Conservation (phyloP, 2,329 filamentous ascomycete species). For the Colletotrichum chrysophilum region DNA sequence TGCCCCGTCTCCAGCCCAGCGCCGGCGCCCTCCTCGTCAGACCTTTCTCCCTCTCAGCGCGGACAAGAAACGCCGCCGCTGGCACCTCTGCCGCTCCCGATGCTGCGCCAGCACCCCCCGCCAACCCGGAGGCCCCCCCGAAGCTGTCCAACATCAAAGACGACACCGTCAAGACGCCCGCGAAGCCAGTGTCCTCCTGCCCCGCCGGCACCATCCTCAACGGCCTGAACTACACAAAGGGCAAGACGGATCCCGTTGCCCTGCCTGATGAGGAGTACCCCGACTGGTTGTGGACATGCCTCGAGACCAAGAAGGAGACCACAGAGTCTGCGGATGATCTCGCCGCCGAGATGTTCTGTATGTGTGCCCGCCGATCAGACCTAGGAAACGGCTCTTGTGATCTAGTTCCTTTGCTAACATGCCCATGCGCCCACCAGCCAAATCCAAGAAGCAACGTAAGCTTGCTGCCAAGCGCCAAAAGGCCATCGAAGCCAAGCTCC, state of each 20-base stretch:
- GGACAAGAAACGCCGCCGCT: slow-evolving; percentile 12
- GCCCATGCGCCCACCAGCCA: slow-evolving; percentile 55
- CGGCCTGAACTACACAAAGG: slow-evolving; percentile 81
- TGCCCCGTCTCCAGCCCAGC: slow-evolving; percentile 28
- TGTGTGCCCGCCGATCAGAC: slow-evolving; percentile 35
- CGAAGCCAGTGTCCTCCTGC: slow-evolving; percentile 54
- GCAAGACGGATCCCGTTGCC: slow-evolving; percentile 74
- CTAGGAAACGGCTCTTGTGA: background rate
- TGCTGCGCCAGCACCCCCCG: slow-evolving; percentile 33
- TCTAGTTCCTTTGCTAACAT: background rate
- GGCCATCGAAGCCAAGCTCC: slow-evolving; percentile 60
- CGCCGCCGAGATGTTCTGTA: slow-evolving; percentile 81
- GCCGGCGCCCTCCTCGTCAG: slow-evolving; percentile 29
- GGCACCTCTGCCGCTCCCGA: slow-evolving; percentile 9
- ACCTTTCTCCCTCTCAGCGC: slow-evolving; percentile 44
- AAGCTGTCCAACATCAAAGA: slow-evolving; percentile 37
- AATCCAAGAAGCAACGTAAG: slow-evolving; percentile 82
- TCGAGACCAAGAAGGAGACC: slow-evolving; percentile 65
- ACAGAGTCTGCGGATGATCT: slow-evolving; percentile 54
- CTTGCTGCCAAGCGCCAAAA: slow-evolving; percentile 71
- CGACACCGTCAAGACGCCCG: slow-evolving; percentile 30
- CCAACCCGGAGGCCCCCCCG: slow-evolving; percentile 33
- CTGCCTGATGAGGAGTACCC: slow-evolving; percentile 79
- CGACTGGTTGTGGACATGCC: slow-evolving; percentile 77
- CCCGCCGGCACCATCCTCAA: slow-evolving; percentile 72